Conservation (phyloP, 305 asterid species). For the Euphrasia arctica region DNA sequence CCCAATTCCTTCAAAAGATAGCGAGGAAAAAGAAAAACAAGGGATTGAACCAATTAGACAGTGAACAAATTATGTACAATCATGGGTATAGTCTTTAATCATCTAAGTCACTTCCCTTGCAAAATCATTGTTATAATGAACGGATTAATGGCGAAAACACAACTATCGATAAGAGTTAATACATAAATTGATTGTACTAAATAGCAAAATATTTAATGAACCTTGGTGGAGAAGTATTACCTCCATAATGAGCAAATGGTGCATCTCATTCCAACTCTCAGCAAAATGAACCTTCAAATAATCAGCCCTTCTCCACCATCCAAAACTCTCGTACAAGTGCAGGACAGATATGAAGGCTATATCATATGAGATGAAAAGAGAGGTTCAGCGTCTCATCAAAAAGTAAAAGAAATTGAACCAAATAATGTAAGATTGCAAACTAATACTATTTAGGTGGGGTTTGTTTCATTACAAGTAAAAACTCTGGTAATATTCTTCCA, state of each 20-base stretch:
- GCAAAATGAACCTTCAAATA: slow-evolving; percentile 98
- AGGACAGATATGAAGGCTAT: slow-evolving; percentile 96
- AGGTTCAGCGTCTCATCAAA: slow-evolving; percentile 24
- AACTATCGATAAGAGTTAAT: slow-evolving; percentile 9
- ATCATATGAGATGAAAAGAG: slow-evolving; percentile 34
- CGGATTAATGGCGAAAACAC: neutral
- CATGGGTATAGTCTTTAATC: neutral
- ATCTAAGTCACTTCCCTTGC: slow-evolving; percentile 3
- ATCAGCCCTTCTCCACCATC: slow-evolving; percentile 99
- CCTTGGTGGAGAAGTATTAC: slow-evolving; percentile 43
- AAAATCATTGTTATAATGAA: slow-evolving; percentile 9
- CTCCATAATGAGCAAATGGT: slow-evolving; percentile 98
- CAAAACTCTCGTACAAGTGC: slow-evolving; percentile 94
- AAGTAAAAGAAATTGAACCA: slow-evolving; percentile 14
- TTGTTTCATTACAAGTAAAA: too few species aligned
- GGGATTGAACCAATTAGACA: slow-evolving; percentile 11
- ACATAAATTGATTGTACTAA: slow-evolving; percentile 5
- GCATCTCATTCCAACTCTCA: slow-evolving; percentile 99
- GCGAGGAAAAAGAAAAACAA: neutral
- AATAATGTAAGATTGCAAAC: slow-evolving; percentile 1
- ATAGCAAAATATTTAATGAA: slow-evolving; percentile 21
- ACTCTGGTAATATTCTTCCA: too few species aligned
- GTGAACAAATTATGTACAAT: neutral
- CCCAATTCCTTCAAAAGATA: slow-evolving; percentile 78
- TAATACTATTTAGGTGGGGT: neutral